Evolutionary conservation across 306 rosid genomes (phyloP).

Genomic region (Alnus rubra): DNA sequence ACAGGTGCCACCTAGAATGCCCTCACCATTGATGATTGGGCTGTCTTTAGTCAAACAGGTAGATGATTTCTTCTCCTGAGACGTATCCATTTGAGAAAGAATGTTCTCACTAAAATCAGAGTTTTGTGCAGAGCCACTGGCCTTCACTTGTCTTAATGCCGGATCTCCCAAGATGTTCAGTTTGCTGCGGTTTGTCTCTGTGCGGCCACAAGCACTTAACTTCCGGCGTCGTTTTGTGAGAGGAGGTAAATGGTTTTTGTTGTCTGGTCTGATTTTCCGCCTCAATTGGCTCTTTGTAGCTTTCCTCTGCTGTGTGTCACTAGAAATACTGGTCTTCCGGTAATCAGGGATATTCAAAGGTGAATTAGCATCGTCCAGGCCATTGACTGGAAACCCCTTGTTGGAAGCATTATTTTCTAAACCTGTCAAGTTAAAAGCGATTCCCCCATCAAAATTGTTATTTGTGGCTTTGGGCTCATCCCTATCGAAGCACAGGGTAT

Average conservation of each 20-base stretch:
- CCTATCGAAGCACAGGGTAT: conserved; percentile 37
- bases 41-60: conserved; percentile 37
- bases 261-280: conserved; percentile 31
- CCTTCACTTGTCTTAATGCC: conserved; percentile 48
- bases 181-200: conserved; percentile 35
- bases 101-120: conserved; percentile 31
- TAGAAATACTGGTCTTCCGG: conserved; percentile 24
- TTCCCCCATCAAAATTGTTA: conserved; percentile 27
- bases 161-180: conserved; percentile 37
- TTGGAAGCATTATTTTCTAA: conserved; percentile 40
- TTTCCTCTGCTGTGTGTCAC: conserved; percentile 30
- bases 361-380: conserved; percentile 25
- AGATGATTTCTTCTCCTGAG: conserved; percentile 37
- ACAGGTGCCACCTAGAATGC: conserved; percentile 30
- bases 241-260: conserved; percentile 37
- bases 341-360: conserved; percentile 32
- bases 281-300: conserved; percentile 36
- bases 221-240: conserved; percentile 47
- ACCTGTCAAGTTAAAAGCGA: conserved; percentile 30
- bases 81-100: conserved; percentile 32
- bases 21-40: conserved; percentile 35
- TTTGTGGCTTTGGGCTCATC: conserved; percentile 31
- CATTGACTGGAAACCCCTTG: conserved; percentile 35
- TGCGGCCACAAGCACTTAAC: conserved; percentile 44
- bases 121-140: conserved; percentile 30